Percentiles rank a stretch among this genome's conserved stretches.
Conservation (phyloP, 805 yeast species). For the Saccharomycopsis javanensis region DNA sequence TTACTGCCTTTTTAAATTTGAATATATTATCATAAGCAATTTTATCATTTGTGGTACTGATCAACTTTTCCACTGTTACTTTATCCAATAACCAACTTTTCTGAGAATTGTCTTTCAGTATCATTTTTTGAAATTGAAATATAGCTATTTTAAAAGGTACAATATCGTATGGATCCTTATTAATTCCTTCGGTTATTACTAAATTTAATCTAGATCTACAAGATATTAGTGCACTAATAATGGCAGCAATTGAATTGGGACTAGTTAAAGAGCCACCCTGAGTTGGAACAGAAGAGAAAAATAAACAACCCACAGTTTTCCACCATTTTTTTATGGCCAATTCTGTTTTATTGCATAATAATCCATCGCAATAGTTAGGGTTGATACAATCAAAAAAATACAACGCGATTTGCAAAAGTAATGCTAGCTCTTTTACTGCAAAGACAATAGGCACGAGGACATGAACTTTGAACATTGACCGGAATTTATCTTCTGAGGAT, state of each 20-base stretch:
- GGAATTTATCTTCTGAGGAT: constrained; percentile 73
- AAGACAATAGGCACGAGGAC: constrained; percentile 41
- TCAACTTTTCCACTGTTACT: constrained; percentile 26
- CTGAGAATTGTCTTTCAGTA: not conserved
- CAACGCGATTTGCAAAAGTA: constrained; percentile 63
- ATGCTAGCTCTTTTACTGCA: constrained; percentile 67
- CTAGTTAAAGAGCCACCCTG: constrained; percentile 43
- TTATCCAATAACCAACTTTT: constrained; percentile 15
- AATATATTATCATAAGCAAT: constrained; percentile 33
- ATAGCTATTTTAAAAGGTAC: constrained; percentile 59
- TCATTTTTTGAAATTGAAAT: constrained; percentile 52
- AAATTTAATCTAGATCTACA: constrained; percentile 56
- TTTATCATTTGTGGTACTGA: constrained; percentile 37
- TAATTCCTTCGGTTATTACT: constrained; percentile 22
- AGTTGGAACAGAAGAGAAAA: constrained; percentile 25
- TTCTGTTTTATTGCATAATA: constrained; percentile 70
- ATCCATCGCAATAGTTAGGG: constrained; percentile 69
- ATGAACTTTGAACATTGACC: constrained; percentile 56
- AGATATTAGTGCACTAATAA: constrained; percentile 67
- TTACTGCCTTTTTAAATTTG: constrained; percentile 56
- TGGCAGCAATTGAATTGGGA: constrained; percentile 63
- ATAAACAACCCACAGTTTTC: constrained; percentile 55
- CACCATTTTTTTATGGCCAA: constrained; percentile 74
- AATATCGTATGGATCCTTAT: constrained; percentile 73
- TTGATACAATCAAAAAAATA: constrained; percentile 69